These are phyloP conservation scores for Cadophora luteo-olivacea DNA, from an alignment of 2,329 filamentous ascomycete genomes.

Conservation along the genomic window DNA sequence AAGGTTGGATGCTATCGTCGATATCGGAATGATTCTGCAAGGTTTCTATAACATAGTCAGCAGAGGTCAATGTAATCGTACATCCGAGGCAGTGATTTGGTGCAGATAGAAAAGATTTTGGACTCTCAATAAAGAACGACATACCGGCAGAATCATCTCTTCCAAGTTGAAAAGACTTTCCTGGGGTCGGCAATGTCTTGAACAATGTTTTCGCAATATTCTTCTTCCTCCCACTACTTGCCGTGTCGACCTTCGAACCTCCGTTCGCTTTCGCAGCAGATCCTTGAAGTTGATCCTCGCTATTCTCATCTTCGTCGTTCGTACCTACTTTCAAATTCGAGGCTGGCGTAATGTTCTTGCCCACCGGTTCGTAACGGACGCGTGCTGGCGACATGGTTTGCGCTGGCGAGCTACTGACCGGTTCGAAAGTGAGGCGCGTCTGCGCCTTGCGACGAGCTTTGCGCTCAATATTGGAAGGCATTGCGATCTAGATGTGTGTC, in stretches of 20 bases:
- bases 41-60: conserved; percentile 8
- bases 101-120: background rate
- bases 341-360: conserved; percentile 20
- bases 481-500: background rate
- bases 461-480: conserved; percentile 37
- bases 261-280: conserved; percentile 22
- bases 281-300: conserved; percentile 25
- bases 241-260: background rate
- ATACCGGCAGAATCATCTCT: background rate
- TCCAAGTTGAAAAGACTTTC: conserved; percentile 34
- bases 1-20: background rate
- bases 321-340: conserved; percentile 14
- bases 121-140: too few relatives aligned
- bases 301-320: conserved; percentile 22
- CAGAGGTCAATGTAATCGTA: background rate
- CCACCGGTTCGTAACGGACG: conserved; percentile 35
- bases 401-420: conserved; percentile 28
- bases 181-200: conserved; percentile 34
- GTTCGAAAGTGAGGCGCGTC: conserved; percentile 41
- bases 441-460: conserved; percentile 39
- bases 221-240: background rate
- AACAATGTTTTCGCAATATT: conserved; percentile 30
- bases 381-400: conserved; percentile 35
- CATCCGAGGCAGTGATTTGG: background rate
- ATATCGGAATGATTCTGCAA: background rate